Conservation (phyloP, 495 filamentous ascomycete genomes). For the Ramalina intermedia region DNA sequence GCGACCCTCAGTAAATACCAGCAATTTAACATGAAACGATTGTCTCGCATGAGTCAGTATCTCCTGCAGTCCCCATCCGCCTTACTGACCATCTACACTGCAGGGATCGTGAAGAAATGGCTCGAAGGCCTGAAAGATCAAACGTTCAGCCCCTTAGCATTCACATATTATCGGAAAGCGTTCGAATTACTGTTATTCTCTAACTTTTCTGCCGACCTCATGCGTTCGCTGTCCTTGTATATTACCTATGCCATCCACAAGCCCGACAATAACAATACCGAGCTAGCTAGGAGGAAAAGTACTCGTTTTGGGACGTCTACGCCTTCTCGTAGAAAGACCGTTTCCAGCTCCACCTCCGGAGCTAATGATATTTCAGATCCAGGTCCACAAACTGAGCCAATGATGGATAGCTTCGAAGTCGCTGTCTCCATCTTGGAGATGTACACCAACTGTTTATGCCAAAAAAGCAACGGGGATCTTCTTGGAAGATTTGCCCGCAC, state of each 20-base stretch:
- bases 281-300: conserved; percentile 31
- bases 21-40: conserved; percentile 73
- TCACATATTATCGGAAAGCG: conserved; percentile 60
- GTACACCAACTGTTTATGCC: conserved; percentile 72
- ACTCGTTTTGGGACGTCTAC: conserved; percentile 23
- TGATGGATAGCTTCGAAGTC: conserved; percentile 20
- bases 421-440: conserved; percentile 66
- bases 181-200: conserved; percentile 65
- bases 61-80: not conserved
- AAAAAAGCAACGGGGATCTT: conserved; percentile 44
- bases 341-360: conserved; percentile 16
- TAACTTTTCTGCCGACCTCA: conserved; percentile 64
- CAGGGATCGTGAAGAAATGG: conserved; percentile 79
- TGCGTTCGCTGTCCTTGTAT: conserved; percentile 78
- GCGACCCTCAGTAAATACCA: conserved; percentile 74
- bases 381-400: not conserved
- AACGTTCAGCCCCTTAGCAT: conserved; percentile 50
- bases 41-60: conserved; percentile 78
- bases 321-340: conserved; percentile 17
- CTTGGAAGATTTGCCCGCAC: conserved; percentile 84
- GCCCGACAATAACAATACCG: not conserved
- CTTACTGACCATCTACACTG: conserved; percentile 8
- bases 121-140: conserved; percentile 81
- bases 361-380: not conserved
- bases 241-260: conserved; percentile 86